Base-by-base conservation (phyloP, 495 filamentous ascomycete genomes). In the Venustampulla echinocandica region DNA sequence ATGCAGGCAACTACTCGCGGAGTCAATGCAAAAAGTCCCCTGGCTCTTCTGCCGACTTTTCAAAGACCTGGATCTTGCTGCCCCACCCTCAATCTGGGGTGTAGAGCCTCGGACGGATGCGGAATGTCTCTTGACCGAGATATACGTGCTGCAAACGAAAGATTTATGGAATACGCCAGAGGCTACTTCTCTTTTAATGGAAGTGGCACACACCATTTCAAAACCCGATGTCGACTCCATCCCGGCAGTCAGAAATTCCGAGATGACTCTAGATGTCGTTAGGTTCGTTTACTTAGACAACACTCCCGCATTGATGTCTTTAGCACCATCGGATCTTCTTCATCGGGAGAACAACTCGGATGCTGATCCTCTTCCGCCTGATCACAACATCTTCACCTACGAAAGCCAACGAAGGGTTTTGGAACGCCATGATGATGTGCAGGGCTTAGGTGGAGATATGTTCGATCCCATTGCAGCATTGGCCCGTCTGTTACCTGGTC, bases 81-180 rank as follows among this genome's bases (percentile, higher is more conserved):
- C 79, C 4, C 87, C 92, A 0, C 77, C 76, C 24, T 69, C 78
- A 0, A 78, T 96, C 25, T 97, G 90, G 90, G 90, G 85, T 32
- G 71, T 77, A 41, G 70, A 76, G 56, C 78, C 89, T 18, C 75
- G 74, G 2, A 77, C 78, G 4, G 66, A 75, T 10, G 70, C 75
- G n/a, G 84, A 94, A 46, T 75, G 77, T 40, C 70, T 97, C 10
- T 68, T 89, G 44, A 78, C 81, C 1, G 79, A 85, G 51, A 71
- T 95, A 0, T 97, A 96, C 61, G 75, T 89, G 28, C 66, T 77
- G 18, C 77, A 81, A 23, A 76, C 85, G 2, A 92, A 90, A 57
- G 87, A 94, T 56, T 70, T 96, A 13, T 99, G 93, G 93, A 87
- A 86, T 49, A 87, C 82, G 1, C 76, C 89, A 0, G 80, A 85